A percentile compares a stretch with the other conserved stretches of the same genome.
phyloP scores from a whole-genome alignment of 257 asterid species.

The Craterostigma plantagineum region DNA sequence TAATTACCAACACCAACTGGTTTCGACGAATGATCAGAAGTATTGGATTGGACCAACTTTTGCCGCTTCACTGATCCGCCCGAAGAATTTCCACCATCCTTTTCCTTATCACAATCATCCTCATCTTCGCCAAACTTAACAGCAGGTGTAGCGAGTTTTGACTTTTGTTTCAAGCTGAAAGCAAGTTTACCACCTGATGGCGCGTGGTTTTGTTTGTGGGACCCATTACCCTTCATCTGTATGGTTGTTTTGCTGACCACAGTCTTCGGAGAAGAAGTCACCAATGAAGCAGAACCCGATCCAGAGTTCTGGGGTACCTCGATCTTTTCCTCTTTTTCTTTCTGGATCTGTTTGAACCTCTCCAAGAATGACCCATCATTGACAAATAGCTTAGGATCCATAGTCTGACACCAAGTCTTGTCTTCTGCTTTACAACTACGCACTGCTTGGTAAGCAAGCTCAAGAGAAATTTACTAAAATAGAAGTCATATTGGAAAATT shows the following conservation, averaged over 20 bases:
- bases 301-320: conserved; percentile 20
- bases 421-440: conserved; percentile 10
- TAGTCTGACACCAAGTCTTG: conserved; percentile 28
- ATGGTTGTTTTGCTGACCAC: conserved; percentile 29
- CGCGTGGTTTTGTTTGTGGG: conserved; percentile 22
- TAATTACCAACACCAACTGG: conserved; percentile 77
- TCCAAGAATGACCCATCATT: conserved; percentile 97
- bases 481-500: conserved; percentile 9
- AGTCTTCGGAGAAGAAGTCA: conserved; percentile 52
- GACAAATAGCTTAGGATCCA: conserved; percentile 45
- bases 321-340: conserved; percentile 41
- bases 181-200: conserved; percentile 72
- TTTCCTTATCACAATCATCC: conserved; percentile 49
- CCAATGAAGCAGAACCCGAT: conserved; percentile 23
- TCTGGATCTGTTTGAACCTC: conserved; percentile 86
- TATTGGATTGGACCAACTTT: conserved; percentile 32
- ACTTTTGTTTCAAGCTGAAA: conserved; percentile 78
- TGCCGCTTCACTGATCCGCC: conserved; percentile 53
- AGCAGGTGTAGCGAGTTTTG: conserved; percentile 53
- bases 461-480: conserved; percentile 31
- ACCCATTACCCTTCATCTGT: conserved; percentile 26
- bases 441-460: conserved; percentile 18
- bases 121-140: conserved; percentile 69
- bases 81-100: conserved; percentile 40
- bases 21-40: conserved; percentile 26